Evolutionary conservation across 495 filamentous ascomycete species (phyloP), one percentile per base, ranked within the genome.

Genomic region (Saxophila tyrrhenica): DNA sequence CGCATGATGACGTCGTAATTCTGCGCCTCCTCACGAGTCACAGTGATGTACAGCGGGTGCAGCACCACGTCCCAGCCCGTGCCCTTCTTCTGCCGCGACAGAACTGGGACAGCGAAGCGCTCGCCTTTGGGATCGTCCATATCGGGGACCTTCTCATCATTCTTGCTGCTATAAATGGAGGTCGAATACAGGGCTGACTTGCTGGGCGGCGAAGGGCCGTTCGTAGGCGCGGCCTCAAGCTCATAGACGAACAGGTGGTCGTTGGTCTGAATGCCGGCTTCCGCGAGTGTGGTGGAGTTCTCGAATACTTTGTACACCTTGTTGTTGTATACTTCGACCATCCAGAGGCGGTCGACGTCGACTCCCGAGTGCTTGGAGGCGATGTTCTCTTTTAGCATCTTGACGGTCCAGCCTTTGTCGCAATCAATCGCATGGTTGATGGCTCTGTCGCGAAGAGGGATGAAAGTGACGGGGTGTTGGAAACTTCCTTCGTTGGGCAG

Each of bases 241-340:
- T 98, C 91, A 64, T 81, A 86, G 25, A 95, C 72, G n/a, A 72
- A 78, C 22, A 86, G 73, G 15, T 77, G 67, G 60, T 97, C 94
- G 25, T 71, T 75, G 1, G 58, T 16, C 29, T 69, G 62, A 42
- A 95, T 85, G 54, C 71, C 68, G 21, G 81, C 78, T 16, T 94
- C 89, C 1, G 78, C 79, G 43, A 88, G 80, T 7, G 77, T 73
- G 9, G 67, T 68, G 5, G 69, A 69, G 62, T 94, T 82, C 10
- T 85, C 77, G 57, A 90, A 94, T 17, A 83, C 73, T 61, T 85
- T 87, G 71, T 86, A 97, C 68, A 96, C 91, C 54, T 81, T 86
- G 51, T 73, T 67, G 57, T 81, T 83, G 66, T 85, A 94, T 22
- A 91, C 78, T 55, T 98, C 92, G 8, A 79, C 80, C 11, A 79